Conservation (phyloP, 805 yeast genomes). For the Metschnikowia borealis region DNA sequence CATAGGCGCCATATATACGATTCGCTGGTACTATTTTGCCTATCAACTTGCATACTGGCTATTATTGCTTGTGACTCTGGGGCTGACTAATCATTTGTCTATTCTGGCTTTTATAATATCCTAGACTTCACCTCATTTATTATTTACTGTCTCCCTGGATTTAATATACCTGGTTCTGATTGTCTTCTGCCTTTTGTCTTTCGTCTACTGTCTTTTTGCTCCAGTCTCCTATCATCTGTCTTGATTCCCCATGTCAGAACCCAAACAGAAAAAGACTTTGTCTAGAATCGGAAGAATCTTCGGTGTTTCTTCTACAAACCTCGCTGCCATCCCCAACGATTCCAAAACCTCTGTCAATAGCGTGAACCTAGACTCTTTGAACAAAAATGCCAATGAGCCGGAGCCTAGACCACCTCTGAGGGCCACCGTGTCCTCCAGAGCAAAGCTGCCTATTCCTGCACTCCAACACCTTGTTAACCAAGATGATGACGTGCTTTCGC, state of each 20-base stretch:
- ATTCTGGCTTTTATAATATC: too few species aligned
- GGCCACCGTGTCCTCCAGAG: constrained; percentile 1
- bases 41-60: too few species aligned
- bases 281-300: constrained; percentile 24
- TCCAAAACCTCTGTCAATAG: constrained; percentile 5
- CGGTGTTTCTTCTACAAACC: constrained; percentile 22
- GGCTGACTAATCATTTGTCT: too few species aligned
- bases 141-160: too few species aligned
- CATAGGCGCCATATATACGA: too few species aligned
- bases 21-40: too few species aligned
- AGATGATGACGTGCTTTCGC: constrained; percentile 18
- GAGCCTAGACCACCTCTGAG: constrained; percentile 7
- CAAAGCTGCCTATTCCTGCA: constrained; percentile 8
- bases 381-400: constrained; percentile 3
- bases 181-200: too few species aligned
- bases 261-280: constrained; percentile 22
- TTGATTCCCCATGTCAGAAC: constrained; percentile 17
- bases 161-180: too few species aligned
- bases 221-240: too few species aligned
- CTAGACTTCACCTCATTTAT: neutral
- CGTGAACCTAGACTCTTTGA: constrained; percentile 3
- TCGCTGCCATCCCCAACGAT: constrained; percentile 10
- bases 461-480: neutral
- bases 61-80: too few species aligned
- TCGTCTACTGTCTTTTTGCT: too few species aligned